A percentile compares a stretch with the other conserved stretches of the same genome.
Conservation (phyloP, 2,329 filamentous ascomycete genomes). For the Byssoonygena ceratinophila region DNA sequence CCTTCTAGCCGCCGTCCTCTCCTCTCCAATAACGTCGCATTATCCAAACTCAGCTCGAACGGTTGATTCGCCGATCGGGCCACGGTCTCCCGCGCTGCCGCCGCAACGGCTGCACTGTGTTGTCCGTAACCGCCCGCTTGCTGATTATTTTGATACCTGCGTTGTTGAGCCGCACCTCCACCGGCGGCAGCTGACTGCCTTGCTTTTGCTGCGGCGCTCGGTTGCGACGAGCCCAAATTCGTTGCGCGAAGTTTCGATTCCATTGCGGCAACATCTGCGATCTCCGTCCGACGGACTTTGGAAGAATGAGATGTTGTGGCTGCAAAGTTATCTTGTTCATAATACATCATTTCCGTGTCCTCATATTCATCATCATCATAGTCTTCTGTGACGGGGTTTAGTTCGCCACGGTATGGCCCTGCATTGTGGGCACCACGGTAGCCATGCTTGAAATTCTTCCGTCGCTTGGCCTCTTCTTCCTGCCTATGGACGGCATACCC, state of each 20-base stretch:
- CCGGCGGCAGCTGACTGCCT: slow-evolving; percentile 42
- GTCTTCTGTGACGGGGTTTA: slow-evolving; percentile 56
- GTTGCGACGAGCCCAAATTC: slow-evolving; percentile 44
- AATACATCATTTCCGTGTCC: slow-evolving; percentile 44
- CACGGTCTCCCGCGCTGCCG: slow-evolving; percentile 72
- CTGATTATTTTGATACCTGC: slow-evolving; percentile 40
- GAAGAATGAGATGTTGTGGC: slow-evolving; percentile 45
- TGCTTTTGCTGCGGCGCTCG: slow-evolving; percentile 51
- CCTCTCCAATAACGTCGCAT: slow-evolving; percentile 76
- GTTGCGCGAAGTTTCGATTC: slow-evolving; percentile 82
- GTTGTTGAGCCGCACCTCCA: slow-evolving; percentile 35
- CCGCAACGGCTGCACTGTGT: slow-evolving; percentile 72
- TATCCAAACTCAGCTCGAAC: slow-evolving; percentile 86
- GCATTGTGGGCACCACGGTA: slow-evolving; percentile 42
- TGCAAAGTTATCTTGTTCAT: slow-evolving; percentile 31
- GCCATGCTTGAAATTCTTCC: slow-evolving; percentile 69
- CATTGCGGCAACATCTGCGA: slow-evolving; percentile 56
- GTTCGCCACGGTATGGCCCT: slow-evolving; percentile 51
- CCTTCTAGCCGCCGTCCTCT: slow-evolving; percentile 30
- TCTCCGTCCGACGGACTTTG: slow-evolving; percentile 55
- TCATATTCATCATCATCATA: slow-evolving; percentile 55
- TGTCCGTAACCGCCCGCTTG: slow-evolving; percentile 66
- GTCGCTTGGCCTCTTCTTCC: slow-evolving; percentile 87
- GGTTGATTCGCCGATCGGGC: slow-evolving; percentile 62
- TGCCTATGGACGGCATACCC: slow-evolving; percentile 95